Base-by-base conservation (phyloP, 176 grass and related monocot species). In the Phyllostachys edulis region DNA sequence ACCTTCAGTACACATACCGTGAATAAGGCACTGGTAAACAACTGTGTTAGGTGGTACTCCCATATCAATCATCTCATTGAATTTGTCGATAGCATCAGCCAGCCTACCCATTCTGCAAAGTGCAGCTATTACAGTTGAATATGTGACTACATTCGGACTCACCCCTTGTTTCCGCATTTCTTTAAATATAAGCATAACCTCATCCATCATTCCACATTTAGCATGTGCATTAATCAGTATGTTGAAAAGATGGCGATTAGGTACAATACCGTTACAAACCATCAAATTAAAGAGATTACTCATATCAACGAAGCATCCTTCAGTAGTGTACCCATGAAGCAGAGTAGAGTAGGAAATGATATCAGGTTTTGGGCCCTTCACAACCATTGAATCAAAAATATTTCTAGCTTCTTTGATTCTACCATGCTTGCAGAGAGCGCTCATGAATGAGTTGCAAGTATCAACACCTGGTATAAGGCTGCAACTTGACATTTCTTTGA, bases 1-100 rank as follows among this genome's bases (percentile, higher is more conserved):
- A 73, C 90, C 79, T 21, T 75, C 38, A 7, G n/a, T 66, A 68
- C 71, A 92, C 36, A 47, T 76, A 11, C 59, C 73, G n/a, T 36
- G 81, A 42, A 90, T 34, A 4, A 85, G 29, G n/a, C 40, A 55
- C 0, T 0, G 0, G 45, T 85, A 90, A 20, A 75, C 1, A 38
- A 26, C 12, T 26, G 12, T 20, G 42, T 10, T 4, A 0, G 71
- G 77, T 24, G 54, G 4, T 50, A 75, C 0, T 7, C 78, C 78
- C 16, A 54, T 16, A 50, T 39, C 42, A 54, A 24, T 14, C 88
- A 89, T 81, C 15, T 69, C 3, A 16, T 72, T 45, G 18, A 86
- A 63, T 49, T 63, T 34, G 40, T 41, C 14, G 32, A 77, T 9
- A 16, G 83, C 88, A 38, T 90, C 63, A 54, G 65, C 52, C 44